Conservation (phyloP, 805 yeast species). For the Candida taoyuanica region DNA sequence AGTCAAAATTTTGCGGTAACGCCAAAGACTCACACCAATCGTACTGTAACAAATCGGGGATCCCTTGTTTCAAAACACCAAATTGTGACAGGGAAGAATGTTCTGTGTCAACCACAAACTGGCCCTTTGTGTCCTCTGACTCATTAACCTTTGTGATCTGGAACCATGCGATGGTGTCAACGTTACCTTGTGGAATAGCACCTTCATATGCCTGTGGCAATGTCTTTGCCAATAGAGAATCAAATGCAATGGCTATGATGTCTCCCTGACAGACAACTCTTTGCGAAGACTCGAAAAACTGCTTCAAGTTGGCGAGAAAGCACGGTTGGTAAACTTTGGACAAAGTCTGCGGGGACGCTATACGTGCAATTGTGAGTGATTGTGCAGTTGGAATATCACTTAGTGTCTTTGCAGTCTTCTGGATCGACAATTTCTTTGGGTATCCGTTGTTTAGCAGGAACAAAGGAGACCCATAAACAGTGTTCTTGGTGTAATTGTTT, state of each 20-base stretch:
- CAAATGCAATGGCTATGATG: slow-evolving; percentile 72
- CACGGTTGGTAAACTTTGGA: slow-evolving; percentile 58
- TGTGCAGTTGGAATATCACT: slow-evolving; percentile 44
- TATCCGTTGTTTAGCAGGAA: slow-evolving; percentile 44
- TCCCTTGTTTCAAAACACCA: slow-evolving; percentile 46
- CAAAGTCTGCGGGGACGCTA: slow-evolving; percentile 65
- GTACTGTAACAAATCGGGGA: slow-evolving; percentile 18
- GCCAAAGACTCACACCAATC: slow-evolving; percentile 46
- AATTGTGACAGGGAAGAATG: slow-evolving; percentile 64
- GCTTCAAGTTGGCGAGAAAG: slow-evolving; percentile 57
- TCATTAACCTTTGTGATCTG: slow-evolving; percentile 50
- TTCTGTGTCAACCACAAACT: slow-evolving; percentile 59
- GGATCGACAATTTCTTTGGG: slow-evolving; percentile 25
- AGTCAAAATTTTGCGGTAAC: slow-evolving; percentile 39
- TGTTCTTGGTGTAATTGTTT: slow-evolving; percentile 35
- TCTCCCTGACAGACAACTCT: slow-evolving; percentile 65
- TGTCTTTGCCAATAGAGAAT: slow-evolving; percentile 58
- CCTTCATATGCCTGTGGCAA: slow-evolving; percentile 14
- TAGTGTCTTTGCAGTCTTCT: slow-evolving; percentile 18
- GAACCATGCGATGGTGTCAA: slow-evolving; percentile 85
- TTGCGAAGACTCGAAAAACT: slow-evolving; percentile 49
- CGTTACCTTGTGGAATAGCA: slow-evolving; percentile 48
- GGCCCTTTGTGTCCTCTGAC: slow-evolving; percentile 28
- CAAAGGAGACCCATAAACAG: slow-evolving; percentile 60
- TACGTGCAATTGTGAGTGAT: slow-evolving; percentile 59